Percentiles rank a stretch among this genome's conserved stretches.
phyloP scores from a whole-genome alignment of 805 yeast genomes.

The Yarrowia bubula region DNA sequence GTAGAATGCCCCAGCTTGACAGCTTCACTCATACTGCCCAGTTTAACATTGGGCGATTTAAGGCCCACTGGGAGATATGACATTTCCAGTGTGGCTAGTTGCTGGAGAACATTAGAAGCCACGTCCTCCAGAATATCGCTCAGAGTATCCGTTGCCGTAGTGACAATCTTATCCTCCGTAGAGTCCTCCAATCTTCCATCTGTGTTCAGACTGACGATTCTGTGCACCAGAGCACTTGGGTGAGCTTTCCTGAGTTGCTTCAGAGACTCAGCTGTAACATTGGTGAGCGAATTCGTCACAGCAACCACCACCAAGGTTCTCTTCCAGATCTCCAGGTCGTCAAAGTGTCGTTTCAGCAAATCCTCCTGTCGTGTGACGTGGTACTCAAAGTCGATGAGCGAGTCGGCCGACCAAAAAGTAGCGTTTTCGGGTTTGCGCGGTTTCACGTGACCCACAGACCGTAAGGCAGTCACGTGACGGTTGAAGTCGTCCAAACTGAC shows the following conservation, averaged over 20 bases:
- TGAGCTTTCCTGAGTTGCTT: slow-evolving; percentile 36
- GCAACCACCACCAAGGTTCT: slow-evolving; percentile 60
- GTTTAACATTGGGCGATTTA: slow-evolving; percentile 35
- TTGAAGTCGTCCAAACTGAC: slow-evolving; percentile 1
- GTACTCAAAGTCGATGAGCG: not conserved
- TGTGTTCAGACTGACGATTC: not conserved
- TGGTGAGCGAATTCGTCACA: slow-evolving; percentile 40
- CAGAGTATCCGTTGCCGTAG: slow-evolving; percentile 8
- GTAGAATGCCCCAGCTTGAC: not conserved
- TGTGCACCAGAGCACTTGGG: slow-evolving; percentile 40
- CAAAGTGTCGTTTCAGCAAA: slow-evolving; percentile 40
- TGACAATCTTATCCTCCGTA: not conserved
- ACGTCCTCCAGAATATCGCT: slow-evolving; percentile 1
- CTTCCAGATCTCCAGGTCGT: slow-evolving; percentile 87
- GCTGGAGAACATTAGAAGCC: not conserved
- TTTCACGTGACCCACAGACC: slow-evolving; percentile 9
- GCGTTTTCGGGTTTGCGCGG: not conserved
- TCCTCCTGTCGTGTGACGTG: slow-evolving; percentile 19
- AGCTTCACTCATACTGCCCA: slow-evolving; percentile 34
- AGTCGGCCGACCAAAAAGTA: not conserved
- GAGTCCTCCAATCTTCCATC: slow-evolving; percentile 8
- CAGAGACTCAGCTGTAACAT: slow-evolving; percentile 6
- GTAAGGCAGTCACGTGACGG: not conserved
- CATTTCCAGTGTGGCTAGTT: slow-evolving; percentile 10
- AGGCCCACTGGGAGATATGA: slow-evolving; percentile 2